A percentile compares a stretch with the other conserved stretches of the same genome.
phyloP scores from a whole-genome alignment of 257 asterid genomes.

The Lantana camara region DNA sequence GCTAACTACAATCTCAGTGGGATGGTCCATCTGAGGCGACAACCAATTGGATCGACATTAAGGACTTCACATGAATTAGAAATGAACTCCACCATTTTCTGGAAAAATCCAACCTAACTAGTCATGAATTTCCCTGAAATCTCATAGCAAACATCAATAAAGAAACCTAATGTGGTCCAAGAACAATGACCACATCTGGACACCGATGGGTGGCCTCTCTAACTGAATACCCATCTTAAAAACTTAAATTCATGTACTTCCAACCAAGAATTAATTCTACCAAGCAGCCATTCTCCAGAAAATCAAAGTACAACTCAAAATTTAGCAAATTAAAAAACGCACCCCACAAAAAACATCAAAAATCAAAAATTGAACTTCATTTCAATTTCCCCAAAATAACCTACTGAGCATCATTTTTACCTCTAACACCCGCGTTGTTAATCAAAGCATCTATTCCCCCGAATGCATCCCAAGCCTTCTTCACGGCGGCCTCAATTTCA shows the following conservation, averaged over 20 bases:
- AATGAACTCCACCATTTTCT: neutral
- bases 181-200: no score
- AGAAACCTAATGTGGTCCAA: neutral
- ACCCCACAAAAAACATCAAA: neutral
- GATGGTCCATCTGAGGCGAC: neutral
- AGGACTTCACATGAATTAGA: neutral
- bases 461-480: slow-evolving; percentile 64
- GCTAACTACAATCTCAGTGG: neutral
- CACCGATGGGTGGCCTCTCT: neutral
- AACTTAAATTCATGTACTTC: neutral
- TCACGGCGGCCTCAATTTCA: slow-evolving; percentile 44
- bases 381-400: no score
- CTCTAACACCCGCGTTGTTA: slow-evolving; percentile 76
- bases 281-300: neutral
- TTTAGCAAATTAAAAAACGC: neutral
- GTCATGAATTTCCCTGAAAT: neutral
- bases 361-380: neutral
- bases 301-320: neutral
- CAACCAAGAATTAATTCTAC: neutral
- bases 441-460: slow-evolving; percentile 63
- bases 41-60: neutral
- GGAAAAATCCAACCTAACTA: neutral
- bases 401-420: slow-evolving; percentile 38
- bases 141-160: no score
- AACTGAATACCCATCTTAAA: neutral